Conservation (phyloP, 2,329 filamentous ascomycete genomes). For the Pleomassaria siparia region DNA sequence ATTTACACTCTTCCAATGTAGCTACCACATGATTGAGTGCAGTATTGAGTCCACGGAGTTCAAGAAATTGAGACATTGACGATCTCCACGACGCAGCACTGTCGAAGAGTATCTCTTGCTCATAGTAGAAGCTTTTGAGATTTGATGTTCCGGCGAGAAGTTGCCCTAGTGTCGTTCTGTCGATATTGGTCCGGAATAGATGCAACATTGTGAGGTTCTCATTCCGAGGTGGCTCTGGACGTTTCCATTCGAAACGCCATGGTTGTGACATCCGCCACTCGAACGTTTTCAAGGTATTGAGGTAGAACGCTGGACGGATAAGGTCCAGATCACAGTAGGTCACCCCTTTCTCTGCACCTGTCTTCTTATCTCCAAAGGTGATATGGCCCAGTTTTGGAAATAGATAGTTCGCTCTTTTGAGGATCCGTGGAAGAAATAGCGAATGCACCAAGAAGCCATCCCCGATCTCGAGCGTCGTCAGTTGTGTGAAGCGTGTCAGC, state of each 20-base stretch:
- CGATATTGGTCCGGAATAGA: constrained; percentile 27
- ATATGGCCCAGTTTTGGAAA: constrained; percentile 22
- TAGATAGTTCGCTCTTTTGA: constrained; percentile 21
- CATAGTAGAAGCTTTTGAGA: constrained; percentile 20
- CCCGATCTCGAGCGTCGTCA: constrained; percentile 21
- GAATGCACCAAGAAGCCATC: constrained; percentile 29
- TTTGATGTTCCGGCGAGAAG: constrained; percentile 22
- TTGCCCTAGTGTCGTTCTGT: constrained; percentile 18
- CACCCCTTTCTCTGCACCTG: constrained; percentile 13
- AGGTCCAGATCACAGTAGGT: constrained; percentile 27
- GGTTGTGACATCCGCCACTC: constrained; percentile 27
- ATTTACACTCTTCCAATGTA: constrained; percentile 19
- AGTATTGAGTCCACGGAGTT: constrained; percentile 23
- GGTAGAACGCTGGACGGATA: constrained; percentile 27
- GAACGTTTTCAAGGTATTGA: constrained; percentile 17
- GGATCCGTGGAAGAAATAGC: constrained; percentile 26
- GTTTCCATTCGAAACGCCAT: constrained; percentile 23
- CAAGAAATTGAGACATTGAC: constrained; percentile 17
- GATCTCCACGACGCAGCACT: constrained; percentile 7
- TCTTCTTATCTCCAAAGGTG: constrained; percentile 19
- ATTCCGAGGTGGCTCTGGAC: constrained; percentile 15
- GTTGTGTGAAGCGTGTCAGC: constrained; percentile 19
- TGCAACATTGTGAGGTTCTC: constrained; percentile 19
- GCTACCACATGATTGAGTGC: constrained; percentile 19
- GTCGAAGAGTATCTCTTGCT: constrained; percentile 26